These are phyloP conservation scores for Cystobasidium tubakii DNA, from an alignment of 768 basidiomycete species.

Conservation along the genomic window DNA sequence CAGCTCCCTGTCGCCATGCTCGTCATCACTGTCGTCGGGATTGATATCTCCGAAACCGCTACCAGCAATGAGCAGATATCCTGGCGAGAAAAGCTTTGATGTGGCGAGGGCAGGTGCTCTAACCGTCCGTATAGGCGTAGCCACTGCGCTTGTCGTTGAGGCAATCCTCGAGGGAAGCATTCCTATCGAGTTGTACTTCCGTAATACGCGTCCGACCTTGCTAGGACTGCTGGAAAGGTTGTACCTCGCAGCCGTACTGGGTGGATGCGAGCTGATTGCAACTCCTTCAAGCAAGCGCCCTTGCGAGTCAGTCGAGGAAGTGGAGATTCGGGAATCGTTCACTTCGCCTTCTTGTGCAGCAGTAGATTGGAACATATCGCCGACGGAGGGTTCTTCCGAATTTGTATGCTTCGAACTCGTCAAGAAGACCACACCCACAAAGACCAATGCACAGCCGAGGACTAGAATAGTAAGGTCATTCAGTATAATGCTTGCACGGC, in stretches of 20 bases:
- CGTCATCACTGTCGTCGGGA: conserved; percentile 3
- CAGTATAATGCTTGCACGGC: background rate
- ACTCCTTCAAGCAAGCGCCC: conserved; percentile 1
- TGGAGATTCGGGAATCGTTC: background rate
- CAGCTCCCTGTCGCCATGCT: background rate
- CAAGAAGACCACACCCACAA: conserved; percentile 24
- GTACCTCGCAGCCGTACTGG: background rate
- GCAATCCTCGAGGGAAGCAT: background rate
- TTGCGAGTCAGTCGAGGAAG: background rate
- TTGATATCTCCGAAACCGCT: background rate
- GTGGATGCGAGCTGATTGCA: background rate
- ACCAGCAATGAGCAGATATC: conserved; percentile 30
- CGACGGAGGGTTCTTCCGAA: background rate
- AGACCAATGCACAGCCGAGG: conserved; percentile 26
- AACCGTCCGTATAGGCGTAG: background rate
- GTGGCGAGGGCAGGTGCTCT: conserved; percentile 1
- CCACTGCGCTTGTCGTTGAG: background rate
- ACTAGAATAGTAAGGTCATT: background rate
- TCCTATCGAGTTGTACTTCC: conserved; percentile 12
- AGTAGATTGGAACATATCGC: background rate
- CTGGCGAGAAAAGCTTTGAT: conserved; percentile 21
- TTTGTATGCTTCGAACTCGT: conserved; percentile 4
- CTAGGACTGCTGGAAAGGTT: background rate
- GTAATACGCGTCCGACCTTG: background rate
- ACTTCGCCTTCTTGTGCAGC: background rate